Evolutionary conservation across 2,329 filamentous ascomycete species (phyloP).

Genomic region (Phyllosticta citriasiana): DNA sequence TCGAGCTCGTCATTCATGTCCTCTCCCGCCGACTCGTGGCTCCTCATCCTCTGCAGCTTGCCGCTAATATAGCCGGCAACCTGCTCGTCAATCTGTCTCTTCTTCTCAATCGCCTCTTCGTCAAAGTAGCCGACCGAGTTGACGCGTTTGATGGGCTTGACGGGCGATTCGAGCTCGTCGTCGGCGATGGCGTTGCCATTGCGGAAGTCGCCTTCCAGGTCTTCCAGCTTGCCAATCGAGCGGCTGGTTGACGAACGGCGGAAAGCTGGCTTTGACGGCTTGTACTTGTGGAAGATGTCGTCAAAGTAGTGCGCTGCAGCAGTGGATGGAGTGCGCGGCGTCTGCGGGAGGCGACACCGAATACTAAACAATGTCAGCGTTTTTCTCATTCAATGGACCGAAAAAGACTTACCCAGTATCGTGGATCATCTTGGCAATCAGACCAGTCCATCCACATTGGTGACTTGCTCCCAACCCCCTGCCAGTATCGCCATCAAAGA

Average conservation of each 20-base stretch:
- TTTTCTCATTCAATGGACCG: neutral
- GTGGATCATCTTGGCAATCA: slow-evolving; percentile 95
- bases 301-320: slow-evolving; percentile 94
- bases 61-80: slow-evolving; percentile 74
- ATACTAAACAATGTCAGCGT: slow-evolving; percentile 42
- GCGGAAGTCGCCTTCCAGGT: slow-evolving; percentile 15
- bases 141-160: slow-evolving; percentile 22
- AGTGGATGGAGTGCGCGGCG: slow-evolving; percentile 73
- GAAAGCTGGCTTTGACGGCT: slow-evolving; percentile 41
- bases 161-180: slow-evolving; percentile 9
- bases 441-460: slow-evolving; percentile 91
- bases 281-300: slow-evolving; percentile 54
- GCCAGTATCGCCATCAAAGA: slow-evolving; percentile 88
- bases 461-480: slow-evolving; percentile 85
- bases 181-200: slow-evolving; percentile 16
- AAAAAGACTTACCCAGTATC: slow-evolving; percentile 70
- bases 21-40: slow-evolving; percentile 41
- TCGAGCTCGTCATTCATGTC: slow-evolving; percentile 53
- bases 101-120: slow-evolving; percentile 37
- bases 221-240: slow-evolving; percentile 54
- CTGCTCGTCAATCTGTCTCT: slow-evolving; percentile 43
- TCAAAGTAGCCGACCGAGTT: slow-evolving; percentile 43
- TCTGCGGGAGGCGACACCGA: slow-evolving; percentile 84
- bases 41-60: slow-evolving; percentile 65
- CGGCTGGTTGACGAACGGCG: slow-evolving; percentile 73